Conservation (phyloP, 345 rosid species). For the Arabis alpina region DNA sequence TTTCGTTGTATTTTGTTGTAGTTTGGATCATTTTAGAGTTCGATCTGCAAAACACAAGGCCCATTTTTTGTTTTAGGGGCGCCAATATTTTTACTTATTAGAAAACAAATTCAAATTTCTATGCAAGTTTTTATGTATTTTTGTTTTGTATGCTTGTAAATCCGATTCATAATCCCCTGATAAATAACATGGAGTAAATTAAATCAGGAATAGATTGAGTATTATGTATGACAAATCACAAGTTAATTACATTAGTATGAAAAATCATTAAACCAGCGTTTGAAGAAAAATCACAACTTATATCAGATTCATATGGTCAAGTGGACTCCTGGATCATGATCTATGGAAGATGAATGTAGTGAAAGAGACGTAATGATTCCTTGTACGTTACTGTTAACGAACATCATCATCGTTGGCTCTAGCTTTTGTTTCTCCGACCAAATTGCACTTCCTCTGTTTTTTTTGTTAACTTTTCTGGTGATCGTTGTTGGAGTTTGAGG, state of each 20-base stretch:
- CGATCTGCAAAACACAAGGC: too few relatives aligned
- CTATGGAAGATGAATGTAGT: conserved; percentile 33
- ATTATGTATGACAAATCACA: not conserved
- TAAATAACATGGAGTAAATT: too few relatives aligned
- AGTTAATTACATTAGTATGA: not conserved
- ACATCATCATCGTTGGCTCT: conserved; percentile 13
- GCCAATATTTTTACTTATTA: too few relatives aligned
- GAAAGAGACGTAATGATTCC: conserved; percentile 42
- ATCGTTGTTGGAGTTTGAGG: not conserved
- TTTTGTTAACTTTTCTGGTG: not conserved
- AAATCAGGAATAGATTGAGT: too few relatives aligned
- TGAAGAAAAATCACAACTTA: conserved; percentile 18
- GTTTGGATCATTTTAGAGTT: too few relatives aligned
- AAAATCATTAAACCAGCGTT: not conserved
- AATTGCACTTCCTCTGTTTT: not conserved
- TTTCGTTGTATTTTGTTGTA: too few relatives aligned
- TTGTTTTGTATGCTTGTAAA: not conserved
- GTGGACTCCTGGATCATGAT: conserved; percentile 44
- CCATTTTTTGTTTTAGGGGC: too few relatives aligned
- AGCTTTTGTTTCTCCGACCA: conserved; percentile 5
- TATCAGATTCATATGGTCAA: conserved; percentile 17
- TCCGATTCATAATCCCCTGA: not conserved
- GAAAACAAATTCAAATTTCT: too few relatives aligned
- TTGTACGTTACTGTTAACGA: conserved; percentile 41
- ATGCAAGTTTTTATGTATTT: too few relatives aligned